Conservation (phyloP, 805 yeast species). For the Metschnikowia arizonensis region DNA sequence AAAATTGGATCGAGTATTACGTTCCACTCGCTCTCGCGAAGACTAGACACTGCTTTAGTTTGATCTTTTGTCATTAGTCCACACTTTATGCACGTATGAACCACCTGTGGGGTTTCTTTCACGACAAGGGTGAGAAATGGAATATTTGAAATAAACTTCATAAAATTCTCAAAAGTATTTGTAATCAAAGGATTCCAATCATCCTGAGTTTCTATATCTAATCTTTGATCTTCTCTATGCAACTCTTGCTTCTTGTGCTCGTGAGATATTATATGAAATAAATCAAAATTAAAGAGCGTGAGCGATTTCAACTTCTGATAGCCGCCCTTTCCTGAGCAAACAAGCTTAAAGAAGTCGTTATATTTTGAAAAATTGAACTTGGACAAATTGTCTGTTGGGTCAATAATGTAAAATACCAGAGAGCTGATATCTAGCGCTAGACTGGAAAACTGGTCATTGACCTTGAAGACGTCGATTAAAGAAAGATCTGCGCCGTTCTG, state of each 20-base stretch:
- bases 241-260: conserved; percentile 10
- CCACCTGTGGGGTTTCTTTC: conserved; percentile 20
- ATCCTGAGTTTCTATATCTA: not conserved
- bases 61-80: conserved; percentile 21
- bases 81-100: conserved; percentile 33
- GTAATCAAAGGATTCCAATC: conserved; percentile 21
- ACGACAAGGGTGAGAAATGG: conserved; percentile 23
- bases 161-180: conserved; percentile 23
- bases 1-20: conserved; percentile 19
- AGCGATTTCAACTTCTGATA: conserved; percentile 26
- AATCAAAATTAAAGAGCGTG: conserved; percentile 30
- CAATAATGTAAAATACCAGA: conserved; percentile 34
- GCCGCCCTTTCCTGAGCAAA: conserved; percentile 35
- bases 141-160: conserved; percentile 22
- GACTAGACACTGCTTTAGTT: conserved; percentile 10
- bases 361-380: conserved; percentile 32
- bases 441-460: conserved; percentile 31
- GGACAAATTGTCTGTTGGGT: conserved; percentile 12
- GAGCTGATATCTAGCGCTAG: conserved; percentile 49
- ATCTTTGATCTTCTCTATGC: not conserved
- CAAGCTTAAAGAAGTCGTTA: conserved; percentile 24
- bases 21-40: conserved; percentile 19
- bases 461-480: conserved; percentile 43
- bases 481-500: conserved; percentile 46
- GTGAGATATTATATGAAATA: conserved; percentile 21